phyloP scores from a whole-genome alignment of 2,329 filamentous ascomycete species.

The Geosmithia morbida region DNA sequence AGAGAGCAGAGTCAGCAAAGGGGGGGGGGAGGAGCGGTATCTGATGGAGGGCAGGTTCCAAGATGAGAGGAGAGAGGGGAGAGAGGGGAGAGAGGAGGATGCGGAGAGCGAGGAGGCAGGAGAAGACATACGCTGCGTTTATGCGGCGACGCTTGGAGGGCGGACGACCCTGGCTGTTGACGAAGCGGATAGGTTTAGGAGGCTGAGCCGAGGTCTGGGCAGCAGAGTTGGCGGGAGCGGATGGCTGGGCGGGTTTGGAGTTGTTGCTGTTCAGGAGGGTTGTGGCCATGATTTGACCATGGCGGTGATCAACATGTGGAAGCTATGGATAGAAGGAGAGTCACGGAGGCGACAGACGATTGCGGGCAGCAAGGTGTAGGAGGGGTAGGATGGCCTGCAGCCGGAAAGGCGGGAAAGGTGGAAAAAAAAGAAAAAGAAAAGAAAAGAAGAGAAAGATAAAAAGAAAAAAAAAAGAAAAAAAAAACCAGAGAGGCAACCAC shows the following conservation, averaged over 20 bases:
- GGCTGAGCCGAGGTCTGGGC: constrained; percentile 7
- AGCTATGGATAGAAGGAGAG: neutral
- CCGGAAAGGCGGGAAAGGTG: too few species aligned
- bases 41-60: too few species aligned
- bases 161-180: constrained; percentile 69
- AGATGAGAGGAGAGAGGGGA: neutral
- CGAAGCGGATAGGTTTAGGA: constrained; percentile 58
- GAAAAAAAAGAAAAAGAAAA: too few species aligned
- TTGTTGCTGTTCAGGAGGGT: constrained; percentile 5
- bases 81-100: neutral
- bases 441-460: too few species aligned
- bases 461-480: too few species aligned
- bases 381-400: too few species aligned
- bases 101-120: neutral
- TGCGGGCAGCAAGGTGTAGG: too few species aligned
- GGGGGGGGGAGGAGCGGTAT: too few species aligned
- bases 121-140: constrained; percentile 53
- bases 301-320: neutral
- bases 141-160: constrained; percentile 67
- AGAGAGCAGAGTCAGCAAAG: neutral
- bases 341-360: too few species aligned
- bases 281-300: constrained; percentile 6
- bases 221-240: neutral
- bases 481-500: too few species aligned
- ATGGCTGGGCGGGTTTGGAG: constrained; percentile 3